These are phyloP conservation scores for Chaetomiaceae sp. DNA, from an alignment of 2,329 filamentous ascomycete genomes.

Conservation along the genomic window DNA sequence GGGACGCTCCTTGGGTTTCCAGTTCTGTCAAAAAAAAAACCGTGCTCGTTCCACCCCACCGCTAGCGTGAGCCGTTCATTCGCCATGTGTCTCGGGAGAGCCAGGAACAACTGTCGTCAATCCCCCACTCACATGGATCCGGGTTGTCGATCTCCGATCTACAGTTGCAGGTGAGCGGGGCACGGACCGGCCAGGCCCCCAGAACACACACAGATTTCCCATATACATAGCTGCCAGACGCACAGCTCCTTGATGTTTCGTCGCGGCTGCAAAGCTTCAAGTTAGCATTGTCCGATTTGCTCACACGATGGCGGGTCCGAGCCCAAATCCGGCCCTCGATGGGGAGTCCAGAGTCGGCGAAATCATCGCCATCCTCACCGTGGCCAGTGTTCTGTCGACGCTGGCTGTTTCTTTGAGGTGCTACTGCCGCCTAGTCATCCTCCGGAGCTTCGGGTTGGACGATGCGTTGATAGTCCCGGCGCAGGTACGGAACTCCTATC, in stretches of 20 bases:
- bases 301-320: constrained; percentile 14
- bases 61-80: too few species aligned
- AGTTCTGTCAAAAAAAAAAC: too few species aligned
- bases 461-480: constrained; percentile 20
- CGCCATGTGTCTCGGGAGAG: not conserved
- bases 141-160: constrained; percentile 5
- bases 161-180: not conserved
- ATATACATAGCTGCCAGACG: not conserved
- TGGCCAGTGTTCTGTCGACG: constrained; percentile 17
- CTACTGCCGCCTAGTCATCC: constrained; percentile 21
- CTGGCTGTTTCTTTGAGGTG: constrained; percentile 14
- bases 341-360: constrained; percentile 15
- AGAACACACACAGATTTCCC: not conserved
- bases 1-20: too few species aligned
- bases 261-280: too few species aligned
- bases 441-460: constrained; percentile 19
- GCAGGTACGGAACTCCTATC: constrained; percentile 17
- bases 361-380: constrained; percentile 19
- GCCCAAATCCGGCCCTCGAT: constrained; percentile 17
- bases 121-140: not conserved
- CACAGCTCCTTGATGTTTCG: too few species aligned
- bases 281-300: too few species aligned
- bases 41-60: too few species aligned
- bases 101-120: not conserved
- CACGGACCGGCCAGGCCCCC: not conserved